These are phyloP conservation scores for Bondarzewia mesenterica DNA, from an alignment of 1,284 basidiomycete genomes.

Conservation along the genomic window DNA sequence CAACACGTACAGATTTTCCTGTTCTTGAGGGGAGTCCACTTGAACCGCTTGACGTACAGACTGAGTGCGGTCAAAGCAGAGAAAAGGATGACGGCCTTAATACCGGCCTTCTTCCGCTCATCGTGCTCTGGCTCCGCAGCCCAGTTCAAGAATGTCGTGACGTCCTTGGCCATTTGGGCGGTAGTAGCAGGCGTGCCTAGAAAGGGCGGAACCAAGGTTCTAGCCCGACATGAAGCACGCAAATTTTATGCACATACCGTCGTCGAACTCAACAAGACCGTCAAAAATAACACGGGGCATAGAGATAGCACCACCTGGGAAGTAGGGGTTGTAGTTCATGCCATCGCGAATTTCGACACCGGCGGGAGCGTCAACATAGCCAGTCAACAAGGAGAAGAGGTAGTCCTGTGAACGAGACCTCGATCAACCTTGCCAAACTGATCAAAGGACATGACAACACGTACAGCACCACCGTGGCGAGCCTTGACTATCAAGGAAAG, in stretches of 20 bases:
- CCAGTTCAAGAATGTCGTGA: slow-evolving; percentile 92
- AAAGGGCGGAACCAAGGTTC: background rate
- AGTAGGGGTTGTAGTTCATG: slow-evolving; percentile 98
- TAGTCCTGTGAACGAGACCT: slow-evolving; percentile 67
- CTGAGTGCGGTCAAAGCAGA: slow-evolving; percentile 76
- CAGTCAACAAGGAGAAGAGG: slow-evolving; percentile 94
- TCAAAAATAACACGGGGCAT: slow-evolving; percentile 98
- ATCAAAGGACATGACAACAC: slow-evolving; percentile 20
- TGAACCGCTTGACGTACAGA: slow-evolving; percentile 91
- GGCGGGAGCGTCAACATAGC: slow-evolving; percentile 95
- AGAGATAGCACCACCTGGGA: slow-evolving; percentile 95
- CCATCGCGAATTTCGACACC: slow-evolving; percentile 95
- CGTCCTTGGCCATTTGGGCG: slow-evolving; percentile 99
- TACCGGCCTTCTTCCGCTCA: slow-evolving; percentile 92
- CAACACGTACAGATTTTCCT: slow-evolving; percentile 76
- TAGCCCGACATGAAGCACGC: background rate
- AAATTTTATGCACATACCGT: slow-evolving; percentile 44
- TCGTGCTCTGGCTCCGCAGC: slow-evolving; percentile 97
- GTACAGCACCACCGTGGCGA: slow-evolving; percentile 90
- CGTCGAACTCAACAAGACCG: slow-evolving; percentile 91
- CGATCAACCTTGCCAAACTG: slow-evolving; percentile 2
- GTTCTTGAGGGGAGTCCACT: slow-evolving; percentile 89
- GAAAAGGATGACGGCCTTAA: slow-evolving; percentile 90
- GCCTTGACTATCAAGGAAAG: slow-evolving; percentile 97
- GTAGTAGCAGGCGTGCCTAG: slow-evolving; percentile 92